These are phyloP conservation scores for Salvia hispanica DNA, from an alignment of 257 asterid genomes.

Conservation along the genomic window DNA sequence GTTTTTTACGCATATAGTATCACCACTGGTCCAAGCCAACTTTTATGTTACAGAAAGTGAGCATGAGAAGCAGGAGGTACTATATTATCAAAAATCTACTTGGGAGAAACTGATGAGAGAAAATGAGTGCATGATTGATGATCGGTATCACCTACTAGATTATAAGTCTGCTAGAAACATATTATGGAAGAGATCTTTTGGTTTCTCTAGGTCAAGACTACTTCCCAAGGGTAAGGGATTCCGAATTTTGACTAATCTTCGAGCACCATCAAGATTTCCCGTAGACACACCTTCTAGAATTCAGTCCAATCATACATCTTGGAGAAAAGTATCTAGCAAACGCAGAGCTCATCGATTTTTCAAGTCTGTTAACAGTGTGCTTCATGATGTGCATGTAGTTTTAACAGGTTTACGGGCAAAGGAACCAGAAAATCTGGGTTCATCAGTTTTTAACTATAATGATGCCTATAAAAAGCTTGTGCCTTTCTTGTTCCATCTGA, in stretches of 20 bases:
- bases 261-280: conserved; percentile 70
- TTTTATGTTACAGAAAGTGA: conserved; percentile 85
- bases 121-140: conserved; percentile 46
- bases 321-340: conserved; percentile 25
- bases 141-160: conserved; percentile 42
- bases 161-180: conserved; percentile 41
- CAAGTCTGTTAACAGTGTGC: conserved; percentile 71
- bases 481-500: conserved; percentile 60
- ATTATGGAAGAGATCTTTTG: conserved; percentile 57
- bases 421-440: conserved; percentile 71
- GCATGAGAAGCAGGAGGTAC: conserved; percentile 65
- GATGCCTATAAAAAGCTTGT: conserved; percentile 67
- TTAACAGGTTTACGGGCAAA: conserved; percentile 54
- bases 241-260: conserved; percentile 77
- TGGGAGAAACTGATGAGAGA: conserved; percentile 63
- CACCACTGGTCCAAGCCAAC: conserved; percentile 74
- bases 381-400: conserved; percentile 65
- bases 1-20: conserved; percentile 62
- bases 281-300: conserved; percentile 22
- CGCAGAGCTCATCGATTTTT: conserved; percentile 32
- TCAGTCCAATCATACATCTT: conserved; percentile 27
- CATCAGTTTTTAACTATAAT: conserved; percentile 87
- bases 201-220: conserved; percentile 78
- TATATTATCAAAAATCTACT: conserved; percentile 58
- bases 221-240: conserved; percentile 72